phyloP scores from a whole-genome alignment of 1,139 yeast genomes.

The Schwanniomyces etchellsii region DNA sequence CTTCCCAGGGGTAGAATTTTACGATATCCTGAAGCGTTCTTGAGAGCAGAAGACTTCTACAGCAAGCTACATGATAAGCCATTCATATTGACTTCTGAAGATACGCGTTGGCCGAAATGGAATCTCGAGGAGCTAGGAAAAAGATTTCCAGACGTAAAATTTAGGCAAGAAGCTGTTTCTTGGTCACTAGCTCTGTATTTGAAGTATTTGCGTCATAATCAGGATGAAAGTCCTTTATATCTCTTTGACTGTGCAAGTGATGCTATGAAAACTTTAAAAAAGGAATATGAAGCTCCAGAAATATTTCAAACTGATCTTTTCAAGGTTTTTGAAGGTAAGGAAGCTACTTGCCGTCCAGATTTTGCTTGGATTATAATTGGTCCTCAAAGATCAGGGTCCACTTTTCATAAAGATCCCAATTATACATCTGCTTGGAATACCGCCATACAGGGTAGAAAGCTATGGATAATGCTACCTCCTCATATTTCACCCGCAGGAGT shows the following conservation, averaged over 20 bases:
- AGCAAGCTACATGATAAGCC: conserved; percentile 49
- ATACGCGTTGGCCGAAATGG: conserved; percentile 67
- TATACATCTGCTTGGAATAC: conserved; percentile 90
- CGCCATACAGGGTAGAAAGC: conserved; percentile 64
- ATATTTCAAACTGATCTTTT: conserved; percentile 50
- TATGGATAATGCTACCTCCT: conserved; percentile 90
- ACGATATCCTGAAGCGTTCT: conserved; percentile 37
- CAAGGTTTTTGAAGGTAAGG: conserved; percentile 29
- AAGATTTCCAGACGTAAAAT: conserved; percentile 54
- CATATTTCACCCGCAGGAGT: conserved; percentile 79
- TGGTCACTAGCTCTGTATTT: conserved; percentile 67
- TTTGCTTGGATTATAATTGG: conserved; percentile 89
- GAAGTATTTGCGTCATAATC: conserved; percentile 54
- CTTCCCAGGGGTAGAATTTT: conserved; percentile 36
- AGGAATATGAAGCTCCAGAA: conserved; percentile 52
- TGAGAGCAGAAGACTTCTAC: conserved; percentile 44
- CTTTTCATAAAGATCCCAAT: conserved; percentile 91
- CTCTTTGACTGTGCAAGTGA: conserved; percentile 72
- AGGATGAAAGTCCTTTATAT: conserved; percentile 80
- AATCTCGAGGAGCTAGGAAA: conserved; percentile 40
- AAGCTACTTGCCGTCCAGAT: conserved; percentile 64
- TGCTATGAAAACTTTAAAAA: conserved; percentile 53
- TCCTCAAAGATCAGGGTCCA: conserved; percentile 74
- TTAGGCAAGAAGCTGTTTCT: conserved; percentile 79
- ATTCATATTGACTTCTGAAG: conserved; percentile 50